Conservation (phyloP, 192 early-diverging fungal genomes). For the Gigaspora rosea region DNA sequence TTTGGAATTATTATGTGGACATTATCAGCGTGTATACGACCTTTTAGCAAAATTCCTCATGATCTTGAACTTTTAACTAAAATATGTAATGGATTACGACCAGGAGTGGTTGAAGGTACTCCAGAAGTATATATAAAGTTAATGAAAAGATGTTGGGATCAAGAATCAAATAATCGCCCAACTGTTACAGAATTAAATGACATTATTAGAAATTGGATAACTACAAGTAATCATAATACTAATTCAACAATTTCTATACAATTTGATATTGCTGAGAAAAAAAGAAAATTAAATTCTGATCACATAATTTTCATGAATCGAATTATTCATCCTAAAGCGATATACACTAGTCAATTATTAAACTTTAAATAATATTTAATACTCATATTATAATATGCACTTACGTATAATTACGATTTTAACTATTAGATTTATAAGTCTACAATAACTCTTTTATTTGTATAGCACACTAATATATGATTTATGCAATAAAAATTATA, state of each 20-base stretch:
- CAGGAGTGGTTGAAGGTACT: conserved; percentile 39
- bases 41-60: conserved; percentile 35
- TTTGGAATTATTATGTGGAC: conserved; percentile 50
- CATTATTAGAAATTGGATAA: background rate
- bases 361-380: too few species aligned
- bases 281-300: background rate
- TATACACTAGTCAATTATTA: background rate
- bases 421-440: too few species aligned
- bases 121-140: conserved; percentile 38
- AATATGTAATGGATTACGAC: conserved; percentile 38
- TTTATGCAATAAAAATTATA: too few species aligned
- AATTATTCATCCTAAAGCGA: background rate
- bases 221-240: background rate
- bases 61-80: conserved; percentile 33
- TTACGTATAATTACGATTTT: too few species aligned
- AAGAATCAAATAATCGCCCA: conserved; percentile 30
- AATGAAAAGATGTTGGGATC: conserved; percentile 44
- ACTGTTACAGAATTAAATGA: conserved; percentile 2
- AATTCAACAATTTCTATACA: background rate
- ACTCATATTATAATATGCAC: too few species aligned
- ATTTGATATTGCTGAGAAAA: background rate
- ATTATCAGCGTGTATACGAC: conserved; percentile 39
- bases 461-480: too few species aligned
- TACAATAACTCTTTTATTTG: too few species aligned
- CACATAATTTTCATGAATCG: background rate